phyloP scores from a whole-genome alignment of 2,329 filamentous ascomycete species.

The Sporothrix brunneoviolacea region DNA sequence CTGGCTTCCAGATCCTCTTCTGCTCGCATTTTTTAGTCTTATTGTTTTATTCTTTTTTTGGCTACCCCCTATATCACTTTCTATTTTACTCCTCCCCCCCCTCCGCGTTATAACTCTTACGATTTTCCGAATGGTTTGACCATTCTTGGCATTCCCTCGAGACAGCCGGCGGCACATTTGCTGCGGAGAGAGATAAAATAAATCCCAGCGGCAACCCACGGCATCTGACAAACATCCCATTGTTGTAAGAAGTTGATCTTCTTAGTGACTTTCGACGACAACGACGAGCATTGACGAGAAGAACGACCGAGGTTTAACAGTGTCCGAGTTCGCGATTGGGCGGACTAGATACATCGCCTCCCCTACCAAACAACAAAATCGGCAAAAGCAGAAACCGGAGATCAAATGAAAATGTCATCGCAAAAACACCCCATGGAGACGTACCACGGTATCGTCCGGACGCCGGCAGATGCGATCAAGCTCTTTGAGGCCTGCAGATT shows the following conservation, averaged over 20 bases:
- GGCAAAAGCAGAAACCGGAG: neutral
- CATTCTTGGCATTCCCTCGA: neutral
- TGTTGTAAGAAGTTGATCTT: neutral
- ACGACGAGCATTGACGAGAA: neutral
- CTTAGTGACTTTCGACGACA: neutral
- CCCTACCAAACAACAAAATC: neutral
- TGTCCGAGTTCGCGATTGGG: slow-evolving; percentile 12
- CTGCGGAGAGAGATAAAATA: no score
- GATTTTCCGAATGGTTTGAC: no score
- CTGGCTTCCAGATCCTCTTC: neutral
- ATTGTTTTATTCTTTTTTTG: no score
- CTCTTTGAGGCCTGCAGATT: slow-evolving; percentile 95
- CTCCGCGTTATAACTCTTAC: no score
- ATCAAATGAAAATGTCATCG: slow-evolving; percentile 22
- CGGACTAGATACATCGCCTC: slow-evolving; percentile 3
- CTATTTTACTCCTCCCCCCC: no score
- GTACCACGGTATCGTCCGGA: slow-evolving; percentile 89
- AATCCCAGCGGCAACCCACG: no score
- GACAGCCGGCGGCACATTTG: no score
- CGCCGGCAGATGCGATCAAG: slow-evolving; percentile 94
- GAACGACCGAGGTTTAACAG: neutral
- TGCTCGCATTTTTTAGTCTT: no score
- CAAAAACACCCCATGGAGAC: slow-evolving; percentile 67
- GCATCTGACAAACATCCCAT: neutral
- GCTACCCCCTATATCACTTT: no score